Conservation (phyloP, 306 rosid genomes). For the Datisca glomerata region DNA sequence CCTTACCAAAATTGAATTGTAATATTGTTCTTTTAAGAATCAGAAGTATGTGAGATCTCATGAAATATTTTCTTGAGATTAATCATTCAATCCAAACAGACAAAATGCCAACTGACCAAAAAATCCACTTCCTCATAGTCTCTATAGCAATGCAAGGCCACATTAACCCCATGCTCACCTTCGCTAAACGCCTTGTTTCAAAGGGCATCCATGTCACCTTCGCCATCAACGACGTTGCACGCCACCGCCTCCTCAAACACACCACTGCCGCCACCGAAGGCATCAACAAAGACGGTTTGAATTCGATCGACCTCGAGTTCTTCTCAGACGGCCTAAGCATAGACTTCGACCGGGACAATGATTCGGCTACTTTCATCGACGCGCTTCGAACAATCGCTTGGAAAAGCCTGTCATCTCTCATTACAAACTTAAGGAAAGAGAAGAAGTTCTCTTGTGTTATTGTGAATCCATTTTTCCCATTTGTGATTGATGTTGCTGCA, state of each 20-base stretch:
- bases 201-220: conserved; percentile 35
- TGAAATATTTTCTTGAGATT: too few relatives aligned
- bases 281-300: neutral
- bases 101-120: conserved; percentile 10
- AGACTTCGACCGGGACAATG: conserved; percentile 25
- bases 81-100: too few relatives aligned
- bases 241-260: conserved; percentile 16
- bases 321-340: conserved; percentile 39
- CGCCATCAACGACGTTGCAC: conserved; percentile 24
- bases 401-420: conserved; percentile 23
- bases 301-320: conserved; percentile 24
- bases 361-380: neutral
- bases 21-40: too few relatives aligned
- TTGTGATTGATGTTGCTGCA: conserved; percentile 22
- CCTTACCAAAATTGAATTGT: too few relatives aligned
- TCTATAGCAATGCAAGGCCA: conserved; percentile 41
- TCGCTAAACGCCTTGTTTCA: conserved; percentile 26
- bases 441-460: conserved; percentile 22
- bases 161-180: conserved; percentile 36
- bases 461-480: conserved; percentile 36
- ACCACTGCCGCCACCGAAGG: neutral
- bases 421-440: conserved; percentile 10
- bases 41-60: too few relatives aligned
- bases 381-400: conserved; percentile 15
- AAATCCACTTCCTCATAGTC: conserved; percentile 29